Evolutionary conservation across 495 filamentous ascomycete species (phyloP), one percentile per base, ranked within the genome.

Genomic region (Neurospora sp.): DNA sequence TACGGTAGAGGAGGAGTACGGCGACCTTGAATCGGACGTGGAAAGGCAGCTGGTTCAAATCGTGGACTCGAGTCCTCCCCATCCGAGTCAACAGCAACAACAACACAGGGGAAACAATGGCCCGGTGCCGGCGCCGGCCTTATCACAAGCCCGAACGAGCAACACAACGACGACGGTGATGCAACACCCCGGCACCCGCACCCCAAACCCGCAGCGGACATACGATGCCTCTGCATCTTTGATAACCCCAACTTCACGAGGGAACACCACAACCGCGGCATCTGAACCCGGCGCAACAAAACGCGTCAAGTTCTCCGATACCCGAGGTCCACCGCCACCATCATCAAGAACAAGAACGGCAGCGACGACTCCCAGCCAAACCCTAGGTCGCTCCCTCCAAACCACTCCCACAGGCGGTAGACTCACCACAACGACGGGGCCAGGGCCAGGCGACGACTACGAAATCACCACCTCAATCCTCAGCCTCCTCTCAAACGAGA

Each of bases 391-490:
- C 27, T 27, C 27, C 27, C 27, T 27, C 27, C 27, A 27, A 27
- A 27, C 27, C 27, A 59, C 4, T 12, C 20, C 46, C n/a, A 27
- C 1, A 23, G 42, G 42, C 44, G 46, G 54, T 31, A 62, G 27
- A 62, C 27, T 5, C 12, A 59, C 40, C 39, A 39, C 23, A 18
- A 31, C 71, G 42, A 44, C 16, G 39, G 18, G 70, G 16, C n/a
- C 73, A 39, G 27, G 69, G 18, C 18, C 37, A 10, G 71, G 44
- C 16, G 80, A 83, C 27, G 79, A 82, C 20, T 88, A 85, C 31
- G 82, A 87, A 35, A 80, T 92, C 12, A 85, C 88, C 0, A 77
- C 78, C 10, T 84, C 88, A 35, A 81, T 89, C 18, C 76, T 90
- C 59, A 76, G 74, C 1, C 76, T 90, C 0, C 84, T 93, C 12